Conservation (phyloP, 331 rosid genomes). For the Dryas integrifolia region DNA sequence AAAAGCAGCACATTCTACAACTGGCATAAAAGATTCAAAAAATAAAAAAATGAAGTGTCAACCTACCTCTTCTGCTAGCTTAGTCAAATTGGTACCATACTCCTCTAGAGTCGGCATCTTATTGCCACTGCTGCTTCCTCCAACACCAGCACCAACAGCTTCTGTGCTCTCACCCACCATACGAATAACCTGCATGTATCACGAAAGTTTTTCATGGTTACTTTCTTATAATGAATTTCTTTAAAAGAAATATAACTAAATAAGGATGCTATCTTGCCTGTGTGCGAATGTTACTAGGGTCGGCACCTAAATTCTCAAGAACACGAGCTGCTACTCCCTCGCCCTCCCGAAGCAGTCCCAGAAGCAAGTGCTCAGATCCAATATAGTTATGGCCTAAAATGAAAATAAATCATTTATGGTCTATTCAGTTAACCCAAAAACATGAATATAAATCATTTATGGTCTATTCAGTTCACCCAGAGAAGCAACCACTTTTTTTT, state of each 20-base stretch:
- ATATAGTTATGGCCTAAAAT: constrained; percentile 87
- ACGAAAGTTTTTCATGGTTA: background rate
- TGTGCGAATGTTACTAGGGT: constrained; percentile 87
- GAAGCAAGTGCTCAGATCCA: constrained; percentile 96
- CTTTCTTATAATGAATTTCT: background rate
- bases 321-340: constrained; percentile 99
- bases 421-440: constrained; percentile 10
- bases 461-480: too few relatives aligned
- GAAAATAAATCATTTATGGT: background rate
- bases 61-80: constrained; percentile 89
- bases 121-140: constrained; percentile 73
- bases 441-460: background rate
- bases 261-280: constrained; percentile 53
- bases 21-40: constrained; percentile 7
- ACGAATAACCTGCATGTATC: constrained; percentile 72
- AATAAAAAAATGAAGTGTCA: background rate
- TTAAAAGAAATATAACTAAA: background rate
- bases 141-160: constrained; percentile 81
- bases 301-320: constrained; percentile 95
- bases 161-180: constrained; percentile 98
- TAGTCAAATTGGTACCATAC: constrained; percentile 93
- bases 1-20: constrained; percentile 1
- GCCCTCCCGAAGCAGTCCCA: constrained; percentile 97
- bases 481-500: background rate
- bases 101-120: constrained; percentile 96